These are phyloP conservation scores for Fusarium algeriense DNA, from an alignment of 2,329 filamentous ascomycete genomes.

Conservation along the genomic window DNA sequence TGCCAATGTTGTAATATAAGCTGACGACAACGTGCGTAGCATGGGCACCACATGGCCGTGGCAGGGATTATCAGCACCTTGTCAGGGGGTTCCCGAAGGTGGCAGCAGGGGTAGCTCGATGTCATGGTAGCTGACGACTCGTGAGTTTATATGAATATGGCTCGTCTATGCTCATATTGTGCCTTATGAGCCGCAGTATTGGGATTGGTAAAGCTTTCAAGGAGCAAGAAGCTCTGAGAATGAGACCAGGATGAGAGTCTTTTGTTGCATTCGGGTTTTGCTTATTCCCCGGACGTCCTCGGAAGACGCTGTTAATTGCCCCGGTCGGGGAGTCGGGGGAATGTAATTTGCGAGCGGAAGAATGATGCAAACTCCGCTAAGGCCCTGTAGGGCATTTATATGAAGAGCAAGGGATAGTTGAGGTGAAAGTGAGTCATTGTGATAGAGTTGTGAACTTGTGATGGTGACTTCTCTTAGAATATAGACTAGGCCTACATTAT, in stretches of 20 bases:
- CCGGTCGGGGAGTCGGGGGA: conserved; percentile 1
- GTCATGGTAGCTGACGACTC: conserved; percentile 4
- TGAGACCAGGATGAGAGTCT: conserved; percentile 1
- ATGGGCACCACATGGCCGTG: conserved; percentile 38
- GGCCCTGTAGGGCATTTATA: conserved; percentile 18
- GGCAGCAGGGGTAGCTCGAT: conserved; percentile 6
- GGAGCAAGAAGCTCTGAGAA: neutral
- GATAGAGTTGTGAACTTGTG: neutral
- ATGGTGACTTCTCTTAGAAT: neutral
- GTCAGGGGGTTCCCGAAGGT: conserved; percentile 12
- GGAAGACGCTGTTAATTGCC: conserved; percentile 3
- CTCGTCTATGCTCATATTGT: neutral
- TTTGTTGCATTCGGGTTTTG: conserved; percentile 15
- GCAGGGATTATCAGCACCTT: conserved; percentile 32
- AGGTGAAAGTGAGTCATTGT: neutral
- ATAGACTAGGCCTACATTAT: neutral
- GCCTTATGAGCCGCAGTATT: neutral
- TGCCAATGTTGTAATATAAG: neutral
- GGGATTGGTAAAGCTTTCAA: neutral
- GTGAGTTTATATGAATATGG: neutral
- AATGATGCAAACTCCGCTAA: conserved; percentile 30
- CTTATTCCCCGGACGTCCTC: conserved; percentile 19
- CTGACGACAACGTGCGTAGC: conserved; percentile 22
- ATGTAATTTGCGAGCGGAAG: conserved; percentile 17
- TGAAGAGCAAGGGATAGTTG: neutral